A percentile compares a stretch with the other conserved stretches of the same genome.
Evolutionary conservation across 73 alveolate species (phyloP).

Genomic region (Diophrys appendiculata): DNA sequence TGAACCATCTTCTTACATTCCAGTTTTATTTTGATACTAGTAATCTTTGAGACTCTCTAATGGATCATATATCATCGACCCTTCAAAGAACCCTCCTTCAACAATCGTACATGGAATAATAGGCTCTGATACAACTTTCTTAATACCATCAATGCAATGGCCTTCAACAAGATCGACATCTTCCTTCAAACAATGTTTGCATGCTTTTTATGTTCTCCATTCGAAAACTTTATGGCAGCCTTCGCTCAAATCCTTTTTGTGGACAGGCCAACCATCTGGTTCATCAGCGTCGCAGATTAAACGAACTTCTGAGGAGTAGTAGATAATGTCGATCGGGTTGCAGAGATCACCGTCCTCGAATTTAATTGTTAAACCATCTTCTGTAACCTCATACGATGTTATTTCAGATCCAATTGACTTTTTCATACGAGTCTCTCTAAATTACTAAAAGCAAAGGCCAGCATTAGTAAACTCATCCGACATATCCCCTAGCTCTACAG

Average conservation of each 20-base stretch:
- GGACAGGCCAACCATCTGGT: background rate
- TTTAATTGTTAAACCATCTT: background rate
- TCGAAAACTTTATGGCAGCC: background rate
- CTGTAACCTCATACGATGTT: background rate
- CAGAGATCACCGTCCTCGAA: background rate
- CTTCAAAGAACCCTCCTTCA: background rate
- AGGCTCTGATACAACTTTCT: background rate
- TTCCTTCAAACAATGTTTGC: background rate
- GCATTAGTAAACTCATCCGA: background rate
- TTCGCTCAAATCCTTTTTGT: background rate
- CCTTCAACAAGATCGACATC: background rate
- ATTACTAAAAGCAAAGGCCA: background rate
- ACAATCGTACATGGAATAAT: background rate
- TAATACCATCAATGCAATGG: background rate
- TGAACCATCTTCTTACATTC: background rate
- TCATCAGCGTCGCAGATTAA: background rate
- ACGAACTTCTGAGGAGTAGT: background rate
- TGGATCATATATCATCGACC: background rate
- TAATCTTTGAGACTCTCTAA: background rate
- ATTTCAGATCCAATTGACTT: background rate
- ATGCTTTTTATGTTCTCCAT: background rate
- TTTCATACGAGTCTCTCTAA: background rate
- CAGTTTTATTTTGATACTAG: too few species aligned
- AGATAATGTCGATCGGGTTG: background rate
- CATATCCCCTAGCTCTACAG: background rate